Evolutionary conservation across 164 flowering plant genomes (phyloP).

Genomic region (Piper betle): DNA sequence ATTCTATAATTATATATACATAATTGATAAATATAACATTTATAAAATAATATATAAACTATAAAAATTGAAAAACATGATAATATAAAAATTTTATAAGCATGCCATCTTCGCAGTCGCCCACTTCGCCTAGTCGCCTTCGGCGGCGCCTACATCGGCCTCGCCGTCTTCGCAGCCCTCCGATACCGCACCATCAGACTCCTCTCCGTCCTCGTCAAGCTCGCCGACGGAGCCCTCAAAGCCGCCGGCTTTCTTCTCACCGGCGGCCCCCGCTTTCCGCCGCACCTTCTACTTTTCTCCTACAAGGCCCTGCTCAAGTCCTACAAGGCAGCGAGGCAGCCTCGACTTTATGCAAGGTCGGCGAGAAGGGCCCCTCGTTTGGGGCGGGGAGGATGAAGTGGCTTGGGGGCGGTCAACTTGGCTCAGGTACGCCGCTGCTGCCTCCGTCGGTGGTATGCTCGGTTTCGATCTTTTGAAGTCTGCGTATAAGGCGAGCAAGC

Average conservation of each 20-base stretch:
- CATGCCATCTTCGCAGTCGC: too few species aligned
- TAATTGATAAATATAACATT: too few species aligned
- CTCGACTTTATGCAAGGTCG: neutral
- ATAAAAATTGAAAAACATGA: too few species aligned
- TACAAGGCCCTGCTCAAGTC: slow-evolving; percentile 6
- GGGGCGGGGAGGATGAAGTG: slow-evolving; percentile 3
- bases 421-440: slow-evolving; percentile 6
- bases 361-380: neutral
- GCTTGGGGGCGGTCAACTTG: slow-evolving; percentile 3
- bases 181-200: slow-evolving; percentile 3
- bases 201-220: slow-evolving; percentile 8
- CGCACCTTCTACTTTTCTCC: slow-evolving; percentile 1
- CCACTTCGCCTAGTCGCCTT: too few species aligned
- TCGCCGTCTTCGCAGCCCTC: slow-evolving; percentile 1
- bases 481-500: slow-evolving; percentile 10
- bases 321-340: slow-evolving; percentile 5
- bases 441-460: slow-evolving; percentile 2
- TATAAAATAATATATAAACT: too few species aligned
- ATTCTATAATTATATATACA: too few species aligned
- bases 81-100: too few species aligned
- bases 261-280: slow-evolving; percentile 3
- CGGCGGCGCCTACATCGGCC: neutral
- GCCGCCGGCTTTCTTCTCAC: slow-evolving; percentile 4
- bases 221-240: slow-evolving; percentile 7
- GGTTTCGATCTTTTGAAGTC: slow-evolving; percentile 7